phyloP scores from a whole-genome alignment of 2,329 filamentous ascomycete species.

The Podosphaera fusca region DNA sequence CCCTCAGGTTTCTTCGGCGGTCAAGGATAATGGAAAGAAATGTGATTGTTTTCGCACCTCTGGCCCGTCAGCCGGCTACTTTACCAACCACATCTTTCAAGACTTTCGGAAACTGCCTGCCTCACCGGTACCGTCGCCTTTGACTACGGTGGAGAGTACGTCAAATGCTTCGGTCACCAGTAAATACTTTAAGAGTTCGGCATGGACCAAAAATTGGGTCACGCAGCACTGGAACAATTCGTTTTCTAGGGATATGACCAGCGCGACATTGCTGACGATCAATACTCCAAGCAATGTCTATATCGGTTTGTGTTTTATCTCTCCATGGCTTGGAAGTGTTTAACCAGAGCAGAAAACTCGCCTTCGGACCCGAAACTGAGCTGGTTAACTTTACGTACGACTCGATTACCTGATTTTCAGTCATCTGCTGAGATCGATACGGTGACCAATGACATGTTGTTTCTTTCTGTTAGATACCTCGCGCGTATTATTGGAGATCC shows the following conservation, averaged over 20 bases:
- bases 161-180: slow-evolving; percentile 8
- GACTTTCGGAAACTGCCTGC: slow-evolving; percentile 11
- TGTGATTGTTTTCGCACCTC: slow-evolving; percentile 14
- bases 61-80: slow-evolving; percentile 11
- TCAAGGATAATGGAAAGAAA: slow-evolving; percentile 11
- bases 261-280: slow-evolving; percentile 10
- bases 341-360: neutral
- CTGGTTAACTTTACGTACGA: slow-evolving; percentile 14
- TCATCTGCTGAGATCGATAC: slow-evolving; percentile 14
- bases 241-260: slow-evolving; percentile 5
- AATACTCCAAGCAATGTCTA: slow-evolving; percentile 14
- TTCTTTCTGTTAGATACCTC: slow-evolving; percentile 12
- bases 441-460: slow-evolving; percentile 10
- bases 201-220: slow-evolving; percentile 12
- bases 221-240: slow-evolving; percentile 14
- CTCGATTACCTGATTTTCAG: slow-evolving; percentile 11
- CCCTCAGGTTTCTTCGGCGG: slow-evolving; percentile 4
- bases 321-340: too few relatives aligned
- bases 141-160: slow-evolving; percentile 5
- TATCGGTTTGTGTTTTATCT: slow-evolving; percentile 7
- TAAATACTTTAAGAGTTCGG: slow-evolving; percentile 7
- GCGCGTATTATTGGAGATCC: slow-evolving; percentile 12
- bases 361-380: neutral
- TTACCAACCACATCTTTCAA: slow-evolving; percentile 13
- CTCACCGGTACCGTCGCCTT: slow-evolving; percentile 3